phyloP scores from a whole-genome alignment of 2,329 filamentous ascomycete genomes.

The Cercospora berteroae region DNA sequence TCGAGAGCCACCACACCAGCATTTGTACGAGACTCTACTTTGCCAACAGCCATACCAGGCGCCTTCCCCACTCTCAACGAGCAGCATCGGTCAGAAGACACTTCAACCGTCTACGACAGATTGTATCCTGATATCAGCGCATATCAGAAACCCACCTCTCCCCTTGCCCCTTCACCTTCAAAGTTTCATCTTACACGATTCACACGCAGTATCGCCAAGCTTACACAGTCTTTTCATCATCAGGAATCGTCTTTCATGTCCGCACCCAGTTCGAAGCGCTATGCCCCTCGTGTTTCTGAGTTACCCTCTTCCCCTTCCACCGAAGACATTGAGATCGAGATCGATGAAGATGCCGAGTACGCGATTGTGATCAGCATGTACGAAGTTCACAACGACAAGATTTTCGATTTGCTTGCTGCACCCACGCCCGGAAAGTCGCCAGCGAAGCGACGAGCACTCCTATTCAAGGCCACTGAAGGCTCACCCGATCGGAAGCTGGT shows the following conservation, averaged over 20 bases:
- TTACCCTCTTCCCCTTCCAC: conserved; percentile 75
- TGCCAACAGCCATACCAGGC: conserved; percentile 26
- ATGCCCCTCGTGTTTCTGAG: conserved; percentile 66
- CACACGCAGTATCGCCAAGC: conserved; percentile 32
- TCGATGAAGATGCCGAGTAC: conserved; percentile 73
- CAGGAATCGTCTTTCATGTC: conserved; percentile 43
- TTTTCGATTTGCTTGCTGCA: conserved; percentile 82
- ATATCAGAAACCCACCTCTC: conserved; percentile 25
- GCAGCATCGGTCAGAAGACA: conserved; percentile 21
- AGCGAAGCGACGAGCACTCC: conserved; percentile 68
- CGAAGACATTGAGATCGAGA: conserved; percentile 63
- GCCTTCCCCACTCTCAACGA: conserved; percentile 29
- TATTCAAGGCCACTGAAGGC: conserved; percentile 88
- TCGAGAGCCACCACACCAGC: conserved; percentile 49
- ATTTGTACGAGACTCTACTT: conserved; percentile 41
- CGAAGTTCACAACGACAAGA: conserved; percentile 97
- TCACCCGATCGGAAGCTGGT: conserved; percentile 93
- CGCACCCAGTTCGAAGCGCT: conserved; percentile 47
- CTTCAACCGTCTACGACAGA: conserved; percentile 33
- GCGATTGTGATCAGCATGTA: conserved; percentile 94
- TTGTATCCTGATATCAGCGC: conserved; percentile 35
- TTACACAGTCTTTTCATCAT: conserved; percentile 31
- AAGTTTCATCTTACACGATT: conserved; percentile 24
- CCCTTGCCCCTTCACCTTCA: conserved; percentile 19
- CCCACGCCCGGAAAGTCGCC: conserved; percentile 55